These are phyloP conservation scores for Aspergillus carbonarius DNA, from an alignment of 2,329 filamentous ascomycete genomes.

Conservation along the genomic window DNA sequence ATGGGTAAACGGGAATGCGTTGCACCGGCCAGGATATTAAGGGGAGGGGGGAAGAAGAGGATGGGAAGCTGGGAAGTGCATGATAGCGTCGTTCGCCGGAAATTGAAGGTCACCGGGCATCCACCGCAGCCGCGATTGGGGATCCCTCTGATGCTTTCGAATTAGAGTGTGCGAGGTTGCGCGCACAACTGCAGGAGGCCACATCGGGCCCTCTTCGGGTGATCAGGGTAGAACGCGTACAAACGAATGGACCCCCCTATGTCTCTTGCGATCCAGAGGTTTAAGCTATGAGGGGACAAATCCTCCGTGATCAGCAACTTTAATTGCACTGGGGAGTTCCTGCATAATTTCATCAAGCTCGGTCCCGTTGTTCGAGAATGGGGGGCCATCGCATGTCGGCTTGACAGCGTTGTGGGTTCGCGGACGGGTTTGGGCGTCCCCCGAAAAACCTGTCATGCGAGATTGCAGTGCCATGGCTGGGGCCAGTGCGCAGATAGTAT, in stretches of 20 bases:
- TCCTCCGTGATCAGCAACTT: conserved; percentile 20
- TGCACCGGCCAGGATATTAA: not conserved
- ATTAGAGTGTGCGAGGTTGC: conserved; percentile 4
- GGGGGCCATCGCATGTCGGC: not conserved
- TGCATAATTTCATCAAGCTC: conserved; percentile 17
- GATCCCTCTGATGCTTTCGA: not conserved
- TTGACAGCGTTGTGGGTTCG: not conserved
- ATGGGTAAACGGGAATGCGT: not conserved
- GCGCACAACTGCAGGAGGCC: conserved; percentile 7
- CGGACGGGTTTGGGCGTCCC: not conserved
- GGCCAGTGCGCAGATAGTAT: conserved; percentile 5
- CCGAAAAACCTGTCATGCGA: conserved; percentile 14
- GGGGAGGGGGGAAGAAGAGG: not conserved
- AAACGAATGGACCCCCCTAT: not conserved
- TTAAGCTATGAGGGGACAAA: conserved; percentile 17
- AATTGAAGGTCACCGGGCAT: conserved; percentile 12
- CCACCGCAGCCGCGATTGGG: conserved; percentile 7
- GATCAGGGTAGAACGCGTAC: conserved; percentile 1
- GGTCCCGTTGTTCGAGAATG: conserved; percentile 12
- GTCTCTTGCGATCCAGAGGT: conserved; percentile 3
- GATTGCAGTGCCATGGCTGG: conserved; percentile 22
- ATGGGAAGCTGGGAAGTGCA: not conserved
- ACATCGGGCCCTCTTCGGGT: conserved; percentile 4
- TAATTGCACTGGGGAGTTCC: conserved; percentile 21
- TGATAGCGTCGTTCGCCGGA: conserved; percentile 10